Evolutionary conservation across 2,329 filamentous ascomycete species (phyloP), one percentile per base, ranked within the genome.

Genomic region (Calonectria pteridis): DNA sequence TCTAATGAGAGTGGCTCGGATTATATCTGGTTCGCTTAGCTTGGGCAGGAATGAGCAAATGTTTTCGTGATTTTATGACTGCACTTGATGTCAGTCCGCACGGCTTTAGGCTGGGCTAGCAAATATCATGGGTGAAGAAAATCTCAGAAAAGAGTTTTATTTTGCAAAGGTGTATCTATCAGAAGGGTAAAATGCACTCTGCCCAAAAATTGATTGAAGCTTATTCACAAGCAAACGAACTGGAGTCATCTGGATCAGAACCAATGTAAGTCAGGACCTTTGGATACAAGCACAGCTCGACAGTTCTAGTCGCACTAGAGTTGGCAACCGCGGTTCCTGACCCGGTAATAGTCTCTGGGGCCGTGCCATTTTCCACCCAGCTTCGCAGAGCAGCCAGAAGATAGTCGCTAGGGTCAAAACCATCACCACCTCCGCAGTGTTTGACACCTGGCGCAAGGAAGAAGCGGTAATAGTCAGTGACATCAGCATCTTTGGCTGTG

Each of bases 311-410:
- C 4, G 51, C 46, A 33, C 49, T 51, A 7, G 49, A 40, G 11
- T 51, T 51, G 18, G 20, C 31, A 26, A 37, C 49, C 4, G 31
- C 49, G 10, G 46, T 26, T 40, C 65, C 65, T 0, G 33, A 26
- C 7, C 28, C 68, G 11, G 58, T 59, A 43, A 70, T 29, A 6
- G 28, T 53, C 3, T 73, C 67, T 1, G 71, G 71, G 6, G 59
- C 71, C 2, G 46, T 49, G 6, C 62, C 67, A 10, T 67, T 70
- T 49, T 73, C 71, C 20, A 71, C 63, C 71, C 67, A 73, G 62
- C 35, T 40, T 13, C 40, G 16, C 14, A 72, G 33, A 4, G 55
- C 51, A 18, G 37, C 23, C 11, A 68, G 67, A 26, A 55, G 26
- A 58, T 67, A 53, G 37, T 51, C 29, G 26, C 35, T 66, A 11